Percentiles rank a stretch among this genome's conserved stretches.
Evolutionary conservation across 805 yeast genomes (phyloP).

Genomic region (Candida argentea): DNA sequence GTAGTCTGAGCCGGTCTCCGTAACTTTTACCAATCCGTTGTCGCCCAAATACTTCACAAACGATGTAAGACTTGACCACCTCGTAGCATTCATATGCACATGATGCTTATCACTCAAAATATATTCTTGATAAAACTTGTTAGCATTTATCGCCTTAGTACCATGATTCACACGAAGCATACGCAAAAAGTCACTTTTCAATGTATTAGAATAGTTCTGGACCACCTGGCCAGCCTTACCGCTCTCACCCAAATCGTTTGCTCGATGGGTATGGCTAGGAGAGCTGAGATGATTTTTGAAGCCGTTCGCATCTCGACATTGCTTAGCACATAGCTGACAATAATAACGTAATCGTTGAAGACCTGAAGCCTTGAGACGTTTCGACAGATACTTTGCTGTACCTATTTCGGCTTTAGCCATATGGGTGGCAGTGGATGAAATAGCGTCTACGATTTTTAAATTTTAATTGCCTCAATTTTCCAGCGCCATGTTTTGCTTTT

Average conservation of each 20-base stretch:
- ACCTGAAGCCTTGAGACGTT: conserved; percentile 72
- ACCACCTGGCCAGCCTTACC: conserved; percentile 40
- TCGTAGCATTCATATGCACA: conserved; percentile 84
- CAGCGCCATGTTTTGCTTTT: too few relatives aligned
- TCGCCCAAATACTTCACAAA: conserved; percentile 55
- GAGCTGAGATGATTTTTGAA: conserved; percentile 81
- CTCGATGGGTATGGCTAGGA: conserved; percentile 61
- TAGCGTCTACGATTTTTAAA: neutral
- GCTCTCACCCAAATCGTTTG: conserved; percentile 23
- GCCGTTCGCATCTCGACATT: conserved; percentile 94
- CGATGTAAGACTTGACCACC: conserved; percentile 60
- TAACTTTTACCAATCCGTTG: conserved; percentile 46
- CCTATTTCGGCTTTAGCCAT: conserved; percentile 31
- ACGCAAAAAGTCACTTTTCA: conserved; percentile 54
- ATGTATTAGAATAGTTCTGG: conserved; percentile 48
- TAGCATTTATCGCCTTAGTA: conserved; percentile 67
- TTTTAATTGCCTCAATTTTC: too few relatives aligned
- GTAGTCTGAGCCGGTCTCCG: conserved; percentile 15
- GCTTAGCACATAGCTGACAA: conserved; percentile 87
- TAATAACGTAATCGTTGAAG: conserved; percentile 79
- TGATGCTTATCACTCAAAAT: conserved; percentile 69
- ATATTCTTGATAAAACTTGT: conserved; percentile 83
- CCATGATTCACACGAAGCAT: conserved; percentile 66
- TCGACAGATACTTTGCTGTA: conserved; percentile 56
- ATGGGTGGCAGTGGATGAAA: neutral